These are phyloP conservation scores for Fusarium begoniae DNA, from an alignment of 2,329 filamentous ascomycete genomes.

Conservation along the genomic window DNA sequence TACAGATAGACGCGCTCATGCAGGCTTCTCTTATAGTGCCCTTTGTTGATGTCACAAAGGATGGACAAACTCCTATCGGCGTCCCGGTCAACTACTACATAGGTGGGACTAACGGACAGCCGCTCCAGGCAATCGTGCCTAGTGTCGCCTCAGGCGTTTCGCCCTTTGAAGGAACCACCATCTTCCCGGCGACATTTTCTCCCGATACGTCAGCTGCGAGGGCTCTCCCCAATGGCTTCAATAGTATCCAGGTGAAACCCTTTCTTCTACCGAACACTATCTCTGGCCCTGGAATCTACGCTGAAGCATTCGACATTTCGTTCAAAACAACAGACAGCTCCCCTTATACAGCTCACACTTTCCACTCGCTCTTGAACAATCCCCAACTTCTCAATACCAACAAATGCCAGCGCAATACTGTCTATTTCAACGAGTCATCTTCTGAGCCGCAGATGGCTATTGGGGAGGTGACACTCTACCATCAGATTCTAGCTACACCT, in stretches of 20 bases:
- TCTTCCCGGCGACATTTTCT: conserved; percentile 1
- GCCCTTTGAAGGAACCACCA: conserved; percentile 6
- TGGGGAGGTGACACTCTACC: conserved; percentile 6
- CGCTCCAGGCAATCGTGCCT: neutral
- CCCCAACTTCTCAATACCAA: conserved; percentile 10
- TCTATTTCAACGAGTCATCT: conserved; percentile 12
- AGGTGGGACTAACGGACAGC: neutral
- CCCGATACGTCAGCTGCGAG: neutral
- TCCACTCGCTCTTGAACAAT: conserved; percentile 5
- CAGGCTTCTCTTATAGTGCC: conserved; percentile 7
- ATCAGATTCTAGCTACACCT: conserved; percentile 2
- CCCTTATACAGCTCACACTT: conserved; percentile 5
- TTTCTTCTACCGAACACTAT: conserved; percentile 9
- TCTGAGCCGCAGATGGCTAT: conserved; percentile 5
- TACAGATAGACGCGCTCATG: conserved; percentile 4
- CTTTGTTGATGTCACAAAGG: conserved; percentile 10
- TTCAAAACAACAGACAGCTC: neutral
- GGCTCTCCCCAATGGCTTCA: neutral
- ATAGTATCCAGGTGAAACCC: conserved; percentile 1
- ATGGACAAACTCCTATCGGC: neutral
- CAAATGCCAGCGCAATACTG: conserved; percentile 14
- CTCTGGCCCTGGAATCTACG: conserved; percentile 13
- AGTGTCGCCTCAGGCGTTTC: neutral
- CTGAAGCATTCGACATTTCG: conserved; percentile 2
- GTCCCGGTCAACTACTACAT: conserved; percentile 8